Percentiles rank a stretch among this genome's conserved stretches.
Conservation (phyloP, 2,329 filamentous ascomycete genomes). For the Cryphonectria parasitica region DNA sequence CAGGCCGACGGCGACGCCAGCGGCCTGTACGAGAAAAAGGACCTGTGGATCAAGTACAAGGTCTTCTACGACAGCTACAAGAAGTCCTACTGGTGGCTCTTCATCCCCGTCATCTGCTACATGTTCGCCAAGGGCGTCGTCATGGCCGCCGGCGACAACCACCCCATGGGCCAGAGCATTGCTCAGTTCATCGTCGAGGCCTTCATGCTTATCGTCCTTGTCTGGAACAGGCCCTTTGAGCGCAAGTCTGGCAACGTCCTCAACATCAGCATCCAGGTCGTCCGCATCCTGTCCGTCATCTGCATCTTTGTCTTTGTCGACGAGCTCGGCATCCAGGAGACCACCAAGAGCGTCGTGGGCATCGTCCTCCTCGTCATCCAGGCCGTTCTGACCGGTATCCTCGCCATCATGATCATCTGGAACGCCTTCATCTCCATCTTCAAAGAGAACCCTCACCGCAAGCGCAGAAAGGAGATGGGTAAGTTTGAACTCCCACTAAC, state of each 20-base stretch:
- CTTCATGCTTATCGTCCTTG: conserved; percentile 75
- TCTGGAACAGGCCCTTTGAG: conserved; percentile 87
- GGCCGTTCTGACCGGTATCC: conserved; percentile 76
- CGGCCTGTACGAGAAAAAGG: conserved; percentile 84
- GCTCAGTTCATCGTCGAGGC: conserved; percentile 82
- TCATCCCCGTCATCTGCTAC: conserved; percentile 87
- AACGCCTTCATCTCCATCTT: conserved; percentile 84
- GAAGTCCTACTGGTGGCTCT: conserved; percentile 96
- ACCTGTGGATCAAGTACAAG: conserved; percentile 92
- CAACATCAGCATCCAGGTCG: conserved; percentile 88
- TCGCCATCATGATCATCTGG: conserved; percentile 86
- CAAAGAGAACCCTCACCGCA: conserved; percentile 88
- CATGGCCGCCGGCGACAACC: conserved; percentile 82
- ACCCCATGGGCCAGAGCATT: conserved; percentile 80
- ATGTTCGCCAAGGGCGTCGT: conserved; percentile 87
- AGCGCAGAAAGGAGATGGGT: conserved; percentile 87
- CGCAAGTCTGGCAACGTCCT: conserved; percentile 88
- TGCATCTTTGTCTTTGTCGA: conserved; percentile 95
- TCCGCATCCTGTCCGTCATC: conserved; percentile 83
- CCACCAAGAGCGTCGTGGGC: conserved; percentile 91
- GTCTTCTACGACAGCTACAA: conserved; percentile 97
- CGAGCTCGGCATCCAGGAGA: conserved; percentile 85
- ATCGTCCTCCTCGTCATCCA: conserved; percentile 94
- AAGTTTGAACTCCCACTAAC: conserved; percentile 46
- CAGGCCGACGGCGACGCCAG: conserved; percentile 72